Evolutionary conservation across 2,329 filamentous ascomycete genomes (phyloP).

Genomic region (Microsporum ferrugineum): DNA sequence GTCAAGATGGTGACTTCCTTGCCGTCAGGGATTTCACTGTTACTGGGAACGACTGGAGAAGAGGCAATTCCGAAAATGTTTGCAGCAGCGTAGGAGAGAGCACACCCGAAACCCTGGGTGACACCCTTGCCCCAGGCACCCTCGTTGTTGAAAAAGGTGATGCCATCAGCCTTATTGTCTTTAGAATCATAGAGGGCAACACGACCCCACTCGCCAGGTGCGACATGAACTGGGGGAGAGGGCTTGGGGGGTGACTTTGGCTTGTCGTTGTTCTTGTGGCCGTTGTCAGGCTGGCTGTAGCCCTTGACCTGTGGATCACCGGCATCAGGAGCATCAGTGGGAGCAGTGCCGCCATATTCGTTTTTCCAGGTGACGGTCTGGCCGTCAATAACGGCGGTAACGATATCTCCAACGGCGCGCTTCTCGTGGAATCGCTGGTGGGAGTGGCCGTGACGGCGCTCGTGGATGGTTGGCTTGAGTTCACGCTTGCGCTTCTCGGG

Average conservation of each 20-base stretch:
- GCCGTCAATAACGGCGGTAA: constrained; percentile 50
- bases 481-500: constrained; percentile 28
- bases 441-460: constrained; percentile 40
- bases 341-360: constrained; percentile 36
- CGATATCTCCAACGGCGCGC: constrained; percentile 39
- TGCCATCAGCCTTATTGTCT: constrained; percentile 36
- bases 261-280: neutral
- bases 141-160: constrained; percentile 49
- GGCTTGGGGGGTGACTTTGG: neutral
- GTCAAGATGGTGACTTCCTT: constrained; percentile 43
- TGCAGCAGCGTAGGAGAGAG: constrained; percentile 44
- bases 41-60: constrained; percentile 40
- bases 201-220: constrained; percentile 30
- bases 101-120: constrained; percentile 47
- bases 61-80: constrained; percentile 38
- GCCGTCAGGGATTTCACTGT: constrained; percentile 40
- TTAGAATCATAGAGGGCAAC: constrained; percentile 40
- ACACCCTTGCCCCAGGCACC: constrained; percentile 46
- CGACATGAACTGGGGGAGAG: constrained; percentile 15
- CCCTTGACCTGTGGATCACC: neutral
- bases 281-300: neutral
- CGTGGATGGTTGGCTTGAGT: constrained; percentile 25
- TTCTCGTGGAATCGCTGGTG: constrained; percentile 28
- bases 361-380: constrained; percentile 49
- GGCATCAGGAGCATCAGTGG: neutral